Evolutionary conservation across 176 grass and related monocot genomes (phyloP).

Genomic region (Zoysia japonica): DNA sequence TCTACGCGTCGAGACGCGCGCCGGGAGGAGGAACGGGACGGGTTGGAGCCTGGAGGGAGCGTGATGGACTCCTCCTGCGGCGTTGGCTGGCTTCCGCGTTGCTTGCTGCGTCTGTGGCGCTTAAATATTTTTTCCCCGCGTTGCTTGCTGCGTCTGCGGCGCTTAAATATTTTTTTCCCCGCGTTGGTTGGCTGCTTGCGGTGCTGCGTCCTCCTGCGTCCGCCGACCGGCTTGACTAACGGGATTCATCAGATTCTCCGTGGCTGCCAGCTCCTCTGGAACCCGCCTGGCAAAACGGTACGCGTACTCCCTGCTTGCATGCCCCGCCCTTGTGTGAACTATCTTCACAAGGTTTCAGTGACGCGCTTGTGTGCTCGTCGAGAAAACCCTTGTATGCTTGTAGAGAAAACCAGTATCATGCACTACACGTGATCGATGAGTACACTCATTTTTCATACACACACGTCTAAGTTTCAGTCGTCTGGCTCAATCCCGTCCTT

Average conservation of each 20-base stretch:
- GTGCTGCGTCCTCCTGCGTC: not conserved
- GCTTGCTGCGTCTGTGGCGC: not conserved
- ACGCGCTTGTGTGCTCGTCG: not conserved
- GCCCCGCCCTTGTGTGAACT: no score
- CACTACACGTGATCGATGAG: not conserved
- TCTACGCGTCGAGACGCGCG: not conserved
- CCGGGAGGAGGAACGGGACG: not conserved
- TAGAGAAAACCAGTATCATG: not conserved
- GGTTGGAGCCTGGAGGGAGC: not conserved
- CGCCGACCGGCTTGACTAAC: slow-evolving; percentile 22
- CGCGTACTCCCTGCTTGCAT: not conserved
- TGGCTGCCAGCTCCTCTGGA: not conserved
- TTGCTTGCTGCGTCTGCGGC: not conserved
- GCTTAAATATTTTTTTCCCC: not conserved
- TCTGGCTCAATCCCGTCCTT: not conserved
- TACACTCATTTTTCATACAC: not conserved
- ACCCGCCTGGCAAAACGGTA: not conserved
- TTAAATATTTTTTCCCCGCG: not conserved
- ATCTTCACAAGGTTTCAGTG: not conserved
- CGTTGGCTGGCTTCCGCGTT: not conserved
- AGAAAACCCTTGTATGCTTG: not conserved
- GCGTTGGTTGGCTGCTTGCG: not conserved
- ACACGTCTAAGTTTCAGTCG: not conserved
- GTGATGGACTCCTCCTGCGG: not conserved
- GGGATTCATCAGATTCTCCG: not conserved